Evolutionary conservation across 2,329 filamentous ascomycete species (phyloP), one percentile per base, ranked within the genome.

Genomic region (Neoascochyta sp.): DNA sequence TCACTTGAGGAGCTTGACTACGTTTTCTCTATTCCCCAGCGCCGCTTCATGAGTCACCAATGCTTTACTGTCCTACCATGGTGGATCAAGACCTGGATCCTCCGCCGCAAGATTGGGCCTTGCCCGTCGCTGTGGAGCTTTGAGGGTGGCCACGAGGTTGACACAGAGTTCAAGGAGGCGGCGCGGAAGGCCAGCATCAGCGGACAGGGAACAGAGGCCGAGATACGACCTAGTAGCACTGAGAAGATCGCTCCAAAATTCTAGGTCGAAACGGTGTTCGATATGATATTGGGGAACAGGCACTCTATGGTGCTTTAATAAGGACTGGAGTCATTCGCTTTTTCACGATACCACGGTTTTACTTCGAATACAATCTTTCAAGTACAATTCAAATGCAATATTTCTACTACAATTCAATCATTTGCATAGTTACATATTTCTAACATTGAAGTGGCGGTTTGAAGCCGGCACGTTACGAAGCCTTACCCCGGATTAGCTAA

Each of bases 81-180:
- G 57, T 73, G 62, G 52, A 49, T 71, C 47, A 62, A 66, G 41
- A 55, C 54, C 8, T 66, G 58, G 34, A 32, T 68, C 10, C 44
- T 67, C 22, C 49, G 50, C 29, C 45, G 59, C 21, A 62, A 61
- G 30, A 44, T 43, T 16, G 49, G 41, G 5, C 40, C 40, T 5
- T 49, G 40, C 28, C 43, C 40, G 5, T 29, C 40, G 16, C 39
- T 49, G 7, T 43, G 41, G 27, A 42, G 33, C 13, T 49, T 49
- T 24, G 45, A 49, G 20, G 41, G 43, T 4, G 28, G 26, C 16
- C 36, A 30, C 24, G 43, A 47, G 25, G 24, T 18, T 9, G 34
- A 52, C 16, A 30, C 33, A 26, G 31, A 36, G 12, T 30, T 43
- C 12, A 23, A 33, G 4, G 36, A 47, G 6, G 29, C 33, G 20